phyloP scores from a whole-genome alignment of 129 eudicot species.

The Pulicaria dysenterica region DNA sequence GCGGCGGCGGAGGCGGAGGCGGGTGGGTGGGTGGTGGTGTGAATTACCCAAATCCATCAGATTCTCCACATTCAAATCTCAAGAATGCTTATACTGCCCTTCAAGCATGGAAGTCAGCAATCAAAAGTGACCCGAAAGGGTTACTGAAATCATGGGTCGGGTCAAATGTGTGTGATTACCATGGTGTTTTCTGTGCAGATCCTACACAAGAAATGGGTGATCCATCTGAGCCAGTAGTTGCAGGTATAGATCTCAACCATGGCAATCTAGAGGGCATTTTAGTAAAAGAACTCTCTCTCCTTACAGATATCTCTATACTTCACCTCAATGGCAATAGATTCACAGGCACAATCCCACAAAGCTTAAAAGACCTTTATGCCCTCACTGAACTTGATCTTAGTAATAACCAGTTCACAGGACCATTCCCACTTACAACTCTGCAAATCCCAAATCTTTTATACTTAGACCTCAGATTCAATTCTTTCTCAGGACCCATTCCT shows the following conservation, averaged over 20 bases:
- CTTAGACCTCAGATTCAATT: constrained; percentile 80
- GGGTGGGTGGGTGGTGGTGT: constrained; percentile 75
- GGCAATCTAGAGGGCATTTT: constrained; percentile 72
- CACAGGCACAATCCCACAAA: constrained; percentile 63
- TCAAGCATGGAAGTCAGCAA: constrained; percentile 96
- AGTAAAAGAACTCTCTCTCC: constrained; percentile 63
- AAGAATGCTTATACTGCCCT: constrained; percentile 70
- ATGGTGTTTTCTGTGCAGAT: constrained; percentile 80
- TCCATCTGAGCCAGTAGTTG: constrained; percentile 49
- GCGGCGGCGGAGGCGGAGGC: constrained; percentile 55
- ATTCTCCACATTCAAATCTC: constrained; percentile 40
- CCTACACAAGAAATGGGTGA: constrained; percentile 47
- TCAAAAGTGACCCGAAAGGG: constrained; percentile 75
- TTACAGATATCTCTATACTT: constrained; percentile 66
- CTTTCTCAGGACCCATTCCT: constrained; percentile 73
- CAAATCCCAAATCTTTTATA: constrained; percentile 68
- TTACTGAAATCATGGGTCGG: constrained; percentile 74
- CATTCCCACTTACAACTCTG: constrained; percentile 54
- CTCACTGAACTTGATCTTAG: constrained; percentile 92
- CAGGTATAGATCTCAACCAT: constrained; percentile 94
- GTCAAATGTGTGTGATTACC: constrained; percentile 77
- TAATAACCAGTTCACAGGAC: constrained; percentile 76
- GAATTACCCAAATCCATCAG: constrained; percentile 38
- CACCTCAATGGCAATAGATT: constrained; percentile 87
- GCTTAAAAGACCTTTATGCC: constrained; percentile 51